Percentiles rank a stretch among this genome's conserved stretches.
phyloP scores from a whole-genome alignment of 345 rosid species.

The Murraya paniculata region DNA sequence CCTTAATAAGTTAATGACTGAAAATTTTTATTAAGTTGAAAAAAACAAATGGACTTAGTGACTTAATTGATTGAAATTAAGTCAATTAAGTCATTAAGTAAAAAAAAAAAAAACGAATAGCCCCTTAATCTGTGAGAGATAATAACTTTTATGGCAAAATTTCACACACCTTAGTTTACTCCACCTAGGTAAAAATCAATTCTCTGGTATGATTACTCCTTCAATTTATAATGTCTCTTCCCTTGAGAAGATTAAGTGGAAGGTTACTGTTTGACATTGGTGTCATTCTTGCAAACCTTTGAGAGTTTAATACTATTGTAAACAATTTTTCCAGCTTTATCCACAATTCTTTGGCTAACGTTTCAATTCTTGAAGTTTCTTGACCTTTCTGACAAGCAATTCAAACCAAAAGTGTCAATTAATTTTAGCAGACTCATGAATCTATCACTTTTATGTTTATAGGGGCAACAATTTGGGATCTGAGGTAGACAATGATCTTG shows the following conservation, averaged over 20 bases:
- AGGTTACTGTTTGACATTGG: slow-evolving; percentile 12
- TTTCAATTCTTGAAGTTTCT: background rate
- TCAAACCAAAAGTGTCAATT: background rate
- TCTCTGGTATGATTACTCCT: slow-evolving; percentile 18
- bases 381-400: background rate
- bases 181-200: background rate
- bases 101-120: too few relatives aligned
- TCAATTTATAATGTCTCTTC: slow-evolving; percentile 22
- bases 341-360: background rate
- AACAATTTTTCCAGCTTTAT: background rate
- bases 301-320: background rate
- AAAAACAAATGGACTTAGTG: too few relatives aligned
- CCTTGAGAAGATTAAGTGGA: background rate
- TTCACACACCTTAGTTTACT: background rate
- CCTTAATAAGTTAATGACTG: too few relatives aligned
- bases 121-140: too few relatives aligned
- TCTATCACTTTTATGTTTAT: background rate
- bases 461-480: background rate
- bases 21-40: too few relatives aligned
- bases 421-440: background rate
- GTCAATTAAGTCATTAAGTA: too few relatives aligned
- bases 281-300: slow-evolving; percentile 10
- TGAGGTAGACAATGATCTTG: background rate
- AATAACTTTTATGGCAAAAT: slow-evolving; percentile 20
- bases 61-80: too few relatives aligned